Base-by-base conservation (phyloP, 2,329 filamentous ascomycete species). In the Fusarium marasasianum region DNA sequence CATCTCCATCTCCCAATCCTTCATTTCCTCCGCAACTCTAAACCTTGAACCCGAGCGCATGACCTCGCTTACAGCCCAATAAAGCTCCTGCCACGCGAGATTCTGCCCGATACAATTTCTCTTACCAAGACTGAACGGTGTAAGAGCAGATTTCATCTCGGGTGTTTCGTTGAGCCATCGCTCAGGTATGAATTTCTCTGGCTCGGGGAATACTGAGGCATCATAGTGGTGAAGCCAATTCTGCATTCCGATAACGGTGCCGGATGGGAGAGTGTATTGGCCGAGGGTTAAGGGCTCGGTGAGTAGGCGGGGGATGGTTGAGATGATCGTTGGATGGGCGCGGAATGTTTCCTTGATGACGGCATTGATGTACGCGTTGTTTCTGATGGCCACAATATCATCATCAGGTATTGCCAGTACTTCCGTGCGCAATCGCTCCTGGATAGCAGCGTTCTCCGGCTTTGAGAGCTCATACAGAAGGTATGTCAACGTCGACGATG, bases 181-280 rank as follows among this genome's bases (percentile, higher is more conserved):
- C 0, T 54, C 51, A 0, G 51, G 51, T 1, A 54, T 7, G 14
- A 40, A 54, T 17, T 9, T 40, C 14, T 40, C 10, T 54, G 35
- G 51, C 0, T n/a, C 24, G 0, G 51, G 51, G 7, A 54, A 40
- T 0, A 54, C 51, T 5, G 51, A n/a, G 0, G 24, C 6, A 15
- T 54, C 51, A 0, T 22, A 5, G 10, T 54, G 51, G 10, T 54
- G 51, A 29, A 54, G 35, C 51, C 51, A 54, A 1, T 54, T 54
- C 24, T 40, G 35, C 51, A 54, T 54, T 18, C 51, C 51, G 20
- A 54, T 5, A 2, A 54, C 51, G 1, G 35, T 54, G 10, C 51
- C 35, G 0, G 51, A 7, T 17, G 51, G 35, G 2, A 54, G 14
- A 38, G 10, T 29, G 51, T 54, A 54, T 8, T 40, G 24, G 3